Base-by-base conservation (phyloP, 495 filamentous ascomycete species). In the Podospora pseudocomata region DNA sequence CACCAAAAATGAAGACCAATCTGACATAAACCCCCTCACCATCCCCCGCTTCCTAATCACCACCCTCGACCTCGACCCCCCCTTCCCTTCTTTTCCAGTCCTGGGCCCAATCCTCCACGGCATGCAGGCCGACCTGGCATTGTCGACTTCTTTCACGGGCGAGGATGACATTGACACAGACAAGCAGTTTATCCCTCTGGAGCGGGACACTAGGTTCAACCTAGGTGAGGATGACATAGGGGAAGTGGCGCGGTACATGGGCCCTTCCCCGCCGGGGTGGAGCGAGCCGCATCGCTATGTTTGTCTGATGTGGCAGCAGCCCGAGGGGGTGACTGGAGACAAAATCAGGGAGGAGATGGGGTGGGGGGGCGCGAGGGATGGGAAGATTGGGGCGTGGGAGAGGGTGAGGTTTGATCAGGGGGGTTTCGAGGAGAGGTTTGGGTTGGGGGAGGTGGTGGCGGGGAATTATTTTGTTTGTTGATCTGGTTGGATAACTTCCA, bases 291-390 rank as follows among this genome's bases (percentile, higher is more conserved):
- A 88, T 72, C 84, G 86, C 7, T 88, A 89, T 70, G 64, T 81
- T 15, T 87, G 87, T 71, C 74, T 88, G 71, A 70, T 88, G 28
- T 88, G 84, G 70, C 83, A 86, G 75, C 82, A 88, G 76, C 86
- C 86, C 0, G 77, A 71, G 55, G 80, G 72, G 4, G 81, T 88
- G 34, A 78, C 83, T 30, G 76, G 57, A n/a, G 73, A 75, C 65
- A 80, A 79, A 60, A 78, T 82, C 72, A 74, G 81, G 44, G 79
- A 85, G 69, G 69, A 78, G 20, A 23, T 75, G 57, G 72, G 68
- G n/a, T 55, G 76, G 27, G 39, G 30, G 9, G 13, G 13, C 6
- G 18, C 9, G 6, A 70, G 76, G 32, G 84, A 79, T 2, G 74
- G 81, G 69, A 77, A 78, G 4, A 20, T 87, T 34, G 72, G 80